Evolutionary conservation across 768 basidiomycete species (phyloP).

Genomic region (Trametes cingulata): DNA sequence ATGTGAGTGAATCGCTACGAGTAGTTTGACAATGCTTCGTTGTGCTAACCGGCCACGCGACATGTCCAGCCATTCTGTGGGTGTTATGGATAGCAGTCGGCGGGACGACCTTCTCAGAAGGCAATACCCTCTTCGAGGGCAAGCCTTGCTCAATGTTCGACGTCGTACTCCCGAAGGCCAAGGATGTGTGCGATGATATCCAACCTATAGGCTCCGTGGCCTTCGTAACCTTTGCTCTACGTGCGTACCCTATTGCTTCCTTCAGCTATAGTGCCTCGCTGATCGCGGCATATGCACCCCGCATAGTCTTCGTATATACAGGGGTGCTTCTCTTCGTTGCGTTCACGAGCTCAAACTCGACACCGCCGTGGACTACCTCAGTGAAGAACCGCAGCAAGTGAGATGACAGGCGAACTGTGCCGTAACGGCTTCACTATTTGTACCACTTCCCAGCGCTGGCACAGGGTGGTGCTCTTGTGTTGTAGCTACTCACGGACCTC

Average conservation of each 20-base stretch:
- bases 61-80: not conserved
- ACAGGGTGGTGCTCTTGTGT: no score
- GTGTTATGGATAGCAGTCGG: not conserved
- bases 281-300: not conserved
- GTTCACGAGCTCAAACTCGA: not conserved
- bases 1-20: not conserved
- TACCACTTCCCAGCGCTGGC: no score
- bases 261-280: not conserved
- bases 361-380: not conserved
- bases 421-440: no score
- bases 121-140: not conserved
- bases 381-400: constrained; percentile 3
- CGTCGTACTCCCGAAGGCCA: not conserved
- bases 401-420: no score
- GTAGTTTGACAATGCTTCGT: no score
- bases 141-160: not conserved
- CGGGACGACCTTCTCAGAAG: not conserved
- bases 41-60: not conserved
- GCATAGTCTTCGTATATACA: not conserved
- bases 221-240: not conserved
- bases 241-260: not conserved
- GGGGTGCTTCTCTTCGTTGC: not conserved
- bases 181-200: not conserved
- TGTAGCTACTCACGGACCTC: no score
- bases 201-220: not conserved